Evolutionary conservation across 495 filamentous ascomycete genomes (phyloP).

Genomic region (Xylaria nigripes): DNA sequence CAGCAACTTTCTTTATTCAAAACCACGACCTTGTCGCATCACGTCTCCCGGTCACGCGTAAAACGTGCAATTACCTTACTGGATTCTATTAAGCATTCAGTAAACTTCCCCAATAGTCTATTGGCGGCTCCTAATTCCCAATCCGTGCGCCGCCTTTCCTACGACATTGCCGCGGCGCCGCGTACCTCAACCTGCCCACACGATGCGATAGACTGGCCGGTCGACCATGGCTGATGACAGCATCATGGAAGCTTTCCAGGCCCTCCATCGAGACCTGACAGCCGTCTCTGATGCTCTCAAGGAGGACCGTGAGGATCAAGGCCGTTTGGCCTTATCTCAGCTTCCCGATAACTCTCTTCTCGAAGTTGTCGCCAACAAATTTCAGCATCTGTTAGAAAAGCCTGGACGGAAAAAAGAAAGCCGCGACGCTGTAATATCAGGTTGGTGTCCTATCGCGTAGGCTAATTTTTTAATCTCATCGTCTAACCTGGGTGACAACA

Average conservation of each 20-base stretch:
- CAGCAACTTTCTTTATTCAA: slow-evolving; percentile 3
- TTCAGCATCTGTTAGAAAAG: slow-evolving; percentile 71
- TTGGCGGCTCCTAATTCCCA: neutral
- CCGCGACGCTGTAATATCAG: slow-evolving; percentile 41
- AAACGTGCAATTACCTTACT: neutral
- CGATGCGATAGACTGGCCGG: slow-evolving; percentile 21
- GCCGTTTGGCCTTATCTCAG: slow-evolving; percentile 34
- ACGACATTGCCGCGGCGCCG: slow-evolving; percentile 7
- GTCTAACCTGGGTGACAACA: slow-evolving; percentile 36
- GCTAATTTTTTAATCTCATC: neutral
- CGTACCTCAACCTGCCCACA: slow-evolving; percentile 11
- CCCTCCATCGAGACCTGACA: slow-evolving; percentile 69
- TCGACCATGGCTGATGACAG: slow-evolving; percentile 56
- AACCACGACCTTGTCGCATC: neutral
- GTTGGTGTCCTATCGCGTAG: slow-evolving; percentile 32
- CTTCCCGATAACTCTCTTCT: slow-evolving; percentile 47
- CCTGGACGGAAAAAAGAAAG: slow-evolving; percentile 60
- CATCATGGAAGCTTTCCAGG: slow-evolving; percentile 59
- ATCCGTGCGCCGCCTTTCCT: neutral
- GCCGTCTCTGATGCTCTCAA: slow-evolving; percentile 51
- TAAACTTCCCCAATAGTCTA: neutral
- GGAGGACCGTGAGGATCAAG: slow-evolving; percentile 50
- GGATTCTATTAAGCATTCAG: neutral
- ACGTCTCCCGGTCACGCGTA: neutral
- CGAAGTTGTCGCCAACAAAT: slow-evolving; percentile 58